phyloP scores from a whole-genome alignment of 805 yeast species.

The Saccharomycopsis olivae region DNA sequence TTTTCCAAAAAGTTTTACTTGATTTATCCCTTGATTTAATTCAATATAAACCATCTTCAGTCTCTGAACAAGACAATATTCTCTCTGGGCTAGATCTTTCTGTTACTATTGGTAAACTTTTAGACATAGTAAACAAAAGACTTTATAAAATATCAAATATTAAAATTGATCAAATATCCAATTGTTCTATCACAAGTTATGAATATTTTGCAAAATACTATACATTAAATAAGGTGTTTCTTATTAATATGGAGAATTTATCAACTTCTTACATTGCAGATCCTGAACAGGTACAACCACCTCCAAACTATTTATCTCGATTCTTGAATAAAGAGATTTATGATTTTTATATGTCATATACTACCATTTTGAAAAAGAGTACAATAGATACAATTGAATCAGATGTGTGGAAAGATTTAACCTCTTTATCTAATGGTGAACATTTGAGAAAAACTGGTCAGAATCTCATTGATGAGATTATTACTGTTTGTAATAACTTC shows the following conservation, averaged over 20 bases:
- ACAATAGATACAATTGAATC: slow-evolving; percentile 34
- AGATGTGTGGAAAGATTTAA: slow-evolving; percentile 74
- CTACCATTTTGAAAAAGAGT: slow-evolving; percentile 9
- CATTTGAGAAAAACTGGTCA: slow-evolving; percentile 30
- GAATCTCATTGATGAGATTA: slow-evolving; percentile 37
- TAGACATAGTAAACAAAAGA: slow-evolving; percentile 63
- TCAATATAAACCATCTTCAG: slow-evolving; percentile 23
- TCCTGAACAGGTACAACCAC: slow-evolving; percentile 1
- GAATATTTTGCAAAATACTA: slow-evolving; percentile 60
- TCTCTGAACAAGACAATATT: slow-evolving; percentile 21
- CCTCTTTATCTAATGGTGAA: slow-evolving; percentile 29
- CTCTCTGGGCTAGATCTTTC: slow-evolving; percentile 58
- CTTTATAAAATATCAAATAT: slow-evolving; percentile 70
- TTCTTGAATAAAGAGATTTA: slow-evolving; percentile 12
- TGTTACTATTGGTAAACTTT: slow-evolving; percentile 51
- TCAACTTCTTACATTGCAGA: background rate
- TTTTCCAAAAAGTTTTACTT: slow-evolving; percentile 70
- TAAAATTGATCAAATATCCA: slow-evolving; percentile 47
- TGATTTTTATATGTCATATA: slow-evolving; percentile 13
- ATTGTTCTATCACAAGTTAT: slow-evolving; percentile 41
- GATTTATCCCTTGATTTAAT: slow-evolving; percentile 51
- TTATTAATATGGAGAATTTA: slow-evolving; percentile 74
- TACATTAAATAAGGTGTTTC: slow-evolving; percentile 54
- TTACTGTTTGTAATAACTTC: slow-evolving; percentile 30
- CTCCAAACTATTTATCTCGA: slow-evolving; percentile 12